phyloP scores from a whole-genome alignment of 208 protist species.

The Leptomonas pyrrhocoris region DNA sequence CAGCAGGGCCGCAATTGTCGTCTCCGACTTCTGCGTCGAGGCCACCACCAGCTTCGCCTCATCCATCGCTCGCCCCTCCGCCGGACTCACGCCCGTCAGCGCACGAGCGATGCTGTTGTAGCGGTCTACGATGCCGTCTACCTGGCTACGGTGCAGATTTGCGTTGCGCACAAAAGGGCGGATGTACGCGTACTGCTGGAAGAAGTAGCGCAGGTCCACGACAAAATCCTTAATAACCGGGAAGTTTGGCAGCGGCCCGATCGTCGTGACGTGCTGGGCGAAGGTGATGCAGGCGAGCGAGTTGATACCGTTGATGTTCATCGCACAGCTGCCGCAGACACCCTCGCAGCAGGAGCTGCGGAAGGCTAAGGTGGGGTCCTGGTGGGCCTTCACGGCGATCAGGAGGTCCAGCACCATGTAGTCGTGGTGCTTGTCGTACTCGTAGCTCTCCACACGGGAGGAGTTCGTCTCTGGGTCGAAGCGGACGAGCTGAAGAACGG shows the following conservation, averaged over 20 bases:
- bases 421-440: slow-evolving; percentile 91
- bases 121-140: slow-evolving; percentile 78
- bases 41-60: slow-evolving; percentile 14
- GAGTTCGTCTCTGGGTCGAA: slow-evolving; percentile 88
- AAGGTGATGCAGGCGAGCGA: slow-evolving; percentile 92
- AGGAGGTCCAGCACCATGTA: slow-evolving; percentile 94
- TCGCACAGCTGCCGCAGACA: slow-evolving; percentile 94
- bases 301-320: slow-evolving; percentile 95
- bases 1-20: slow-evolving; percentile 45
- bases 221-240: slow-evolving; percentile 93
- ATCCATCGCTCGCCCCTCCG: slow-evolving; percentile 33
- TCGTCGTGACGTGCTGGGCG: slow-evolving; percentile 80
- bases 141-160: slow-evolving; percentile 80
- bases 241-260: slow-evolving; percentile 90
- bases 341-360: slow-evolving; percentile 92
- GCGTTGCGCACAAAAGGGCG: slow-evolving; percentile 88
- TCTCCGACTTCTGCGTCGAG: slow-evolving; percentile 17
- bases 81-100: slow-evolving; percentile 67
- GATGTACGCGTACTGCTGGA: slow-evolving; percentile 91
- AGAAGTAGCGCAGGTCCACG: slow-evolving; percentile 91
- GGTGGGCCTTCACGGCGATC: slow-evolving; percentile 90
- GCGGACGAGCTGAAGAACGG: slow-evolving; percentile 83
- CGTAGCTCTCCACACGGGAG: slow-evolving; percentile 87
- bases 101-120: slow-evolving; percentile 73
- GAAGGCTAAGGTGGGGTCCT: slow-evolving; percentile 92